A percentile compares a stretch with the other conserved stretches of the same genome.
These are phyloP conservation scores for Bruguiera sexangula DNA, from an alignment of 345 rosid genomes.

Conservation along the genomic window DNA sequence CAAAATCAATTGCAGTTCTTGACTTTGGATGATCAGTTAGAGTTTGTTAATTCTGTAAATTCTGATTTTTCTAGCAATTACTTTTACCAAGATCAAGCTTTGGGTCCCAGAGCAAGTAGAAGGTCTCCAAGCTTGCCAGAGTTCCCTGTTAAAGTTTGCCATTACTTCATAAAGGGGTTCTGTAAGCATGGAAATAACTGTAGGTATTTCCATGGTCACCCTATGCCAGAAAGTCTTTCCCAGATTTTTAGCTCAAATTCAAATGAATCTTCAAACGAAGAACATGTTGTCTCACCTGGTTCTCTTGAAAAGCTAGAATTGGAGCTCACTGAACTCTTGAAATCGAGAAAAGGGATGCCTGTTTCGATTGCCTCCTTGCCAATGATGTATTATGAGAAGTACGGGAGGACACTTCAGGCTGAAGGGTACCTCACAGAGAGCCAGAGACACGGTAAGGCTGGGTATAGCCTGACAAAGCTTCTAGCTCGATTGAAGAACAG, in stretches of 20 bases:
- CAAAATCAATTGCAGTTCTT: constrained; percentile 49
- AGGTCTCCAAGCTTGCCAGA: constrained; percentile 83
- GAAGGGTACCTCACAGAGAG: constrained; percentile 97
- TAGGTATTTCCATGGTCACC: constrained; percentile 71
- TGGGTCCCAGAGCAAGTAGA: constrained; percentile 49
- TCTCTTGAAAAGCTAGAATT: constrained; percentile 80
- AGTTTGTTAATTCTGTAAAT: constrained; percentile 29
- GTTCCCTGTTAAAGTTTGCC: constrained; percentile 82
- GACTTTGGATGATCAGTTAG: constrained; percentile 49
- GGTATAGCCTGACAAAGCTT: constrained; percentile 91
- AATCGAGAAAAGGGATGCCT: constrained; percentile 78
- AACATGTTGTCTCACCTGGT: constrained; percentile 53
- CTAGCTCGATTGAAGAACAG: constrained; percentile 77
- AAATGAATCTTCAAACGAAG: constrained; percentile 49
- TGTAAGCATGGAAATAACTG: constrained; percentile 91
- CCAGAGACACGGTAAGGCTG: constrained; percentile 96
- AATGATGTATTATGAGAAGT: constrained; percentile 78
- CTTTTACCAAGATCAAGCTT: constrained; percentile 41
- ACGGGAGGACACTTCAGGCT: constrained; percentile 82
- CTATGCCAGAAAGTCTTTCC: constrained; percentile 47
- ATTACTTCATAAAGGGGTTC: constrained; percentile 76
- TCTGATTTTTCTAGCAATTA: constrained; percentile 49
- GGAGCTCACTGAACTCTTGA: constrained; percentile 76
- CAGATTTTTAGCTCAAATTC: constrained; percentile 43
- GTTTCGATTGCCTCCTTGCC: constrained; percentile 96